Evolutionary conservation across 2,329 filamentous ascomycete species (phyloP), one percentile per base, ranked within the genome.

Genomic region (Trichophyton verrucosum): DNA sequence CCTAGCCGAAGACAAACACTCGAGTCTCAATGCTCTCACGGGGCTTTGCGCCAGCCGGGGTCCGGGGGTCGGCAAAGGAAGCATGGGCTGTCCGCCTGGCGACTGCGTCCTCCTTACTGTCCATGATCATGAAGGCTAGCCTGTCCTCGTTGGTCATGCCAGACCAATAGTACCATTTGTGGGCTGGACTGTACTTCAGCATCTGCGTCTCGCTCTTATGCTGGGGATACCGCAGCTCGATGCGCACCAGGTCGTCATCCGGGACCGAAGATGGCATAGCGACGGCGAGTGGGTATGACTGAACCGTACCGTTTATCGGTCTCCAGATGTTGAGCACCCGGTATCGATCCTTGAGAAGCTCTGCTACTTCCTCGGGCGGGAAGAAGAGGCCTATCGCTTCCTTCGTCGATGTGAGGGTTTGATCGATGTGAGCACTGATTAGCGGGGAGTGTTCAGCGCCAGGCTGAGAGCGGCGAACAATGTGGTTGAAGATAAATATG

Each of bases 11-110:
- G 0, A 96, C 87, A 72, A 96, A 77, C 40, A 88, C 85, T 67
- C 91, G 81, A 15, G 96, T 88, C 74, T 96, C 91, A 70, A 96
- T 95, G 71, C 90, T 95, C 78, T 95, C 88, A 65, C 91, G 81
- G 0, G 82, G 82, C 64, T 85, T 83, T 3, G 87, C 89, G 53
- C 86, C 87, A 17, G 79, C 75, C 2, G 84, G 82, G 0, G 87
- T 89, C 62, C 86, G 77, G 1, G 88, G 86, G 71, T 96, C 87
- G 44, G 80, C 77, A 73, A 96, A 96, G 0, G 90, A 90, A 8
- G 86, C 86, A 74, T 95, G 89, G 13, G 89, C 85, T 36, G 80
- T 78, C 36, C 76, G 70, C 24, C 76, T 76, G 61, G 74, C 73
- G 7, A 71, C 68, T 0, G 74, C 75, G 1, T 70, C 70, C 62